Conservation (phyloP, 148 eudicot genomes). For the Simmondsia chinensis region DNA sequence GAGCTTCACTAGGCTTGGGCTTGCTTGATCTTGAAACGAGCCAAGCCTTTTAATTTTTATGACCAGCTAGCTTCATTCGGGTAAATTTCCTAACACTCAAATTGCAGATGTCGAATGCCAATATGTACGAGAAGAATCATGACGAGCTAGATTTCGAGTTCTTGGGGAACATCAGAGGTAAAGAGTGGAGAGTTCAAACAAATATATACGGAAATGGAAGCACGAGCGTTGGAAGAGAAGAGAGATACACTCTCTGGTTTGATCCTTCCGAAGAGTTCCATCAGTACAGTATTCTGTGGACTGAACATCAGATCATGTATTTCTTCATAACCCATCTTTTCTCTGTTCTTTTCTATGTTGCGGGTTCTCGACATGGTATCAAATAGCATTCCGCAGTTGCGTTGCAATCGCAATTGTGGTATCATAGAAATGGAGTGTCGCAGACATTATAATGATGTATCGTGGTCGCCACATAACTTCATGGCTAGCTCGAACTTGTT, state of each 20-base stretch:
- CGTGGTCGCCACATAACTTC: no score
- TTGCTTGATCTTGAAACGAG: no score
- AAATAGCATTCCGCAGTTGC: no score
- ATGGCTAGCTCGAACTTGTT: no score
- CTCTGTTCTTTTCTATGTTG: no score
- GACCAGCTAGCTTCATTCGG: neutral
- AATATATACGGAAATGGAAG: slow-evolving; percentile 27
- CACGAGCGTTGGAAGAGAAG: slow-evolving; percentile 20
- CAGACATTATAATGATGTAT: no score
- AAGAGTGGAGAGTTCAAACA: slow-evolving; percentile 25
- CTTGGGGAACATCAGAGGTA: slow-evolving; percentile 14
- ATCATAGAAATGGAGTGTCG: no score
- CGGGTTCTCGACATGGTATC: no score
- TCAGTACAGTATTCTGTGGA: slow-evolving; percentile 24
- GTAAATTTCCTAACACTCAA: neutral
- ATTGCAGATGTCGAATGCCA: neutral
- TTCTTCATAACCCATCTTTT: no score
- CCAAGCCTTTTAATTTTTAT: no score
- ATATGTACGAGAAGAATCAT: slow-evolving; percentile 7
- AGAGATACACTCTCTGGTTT: slow-evolving; percentile 22
- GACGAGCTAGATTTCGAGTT: slow-evolving; percentile 33
- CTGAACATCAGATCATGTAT: slow-evolving; percentile 6
- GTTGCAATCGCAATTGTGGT: no score
- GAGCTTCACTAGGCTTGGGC: no score
- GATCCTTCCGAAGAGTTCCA: slow-evolving; percentile 22